Conservation (phyloP, 257 asterid species). For the Solanum appendiculatum region DNA sequence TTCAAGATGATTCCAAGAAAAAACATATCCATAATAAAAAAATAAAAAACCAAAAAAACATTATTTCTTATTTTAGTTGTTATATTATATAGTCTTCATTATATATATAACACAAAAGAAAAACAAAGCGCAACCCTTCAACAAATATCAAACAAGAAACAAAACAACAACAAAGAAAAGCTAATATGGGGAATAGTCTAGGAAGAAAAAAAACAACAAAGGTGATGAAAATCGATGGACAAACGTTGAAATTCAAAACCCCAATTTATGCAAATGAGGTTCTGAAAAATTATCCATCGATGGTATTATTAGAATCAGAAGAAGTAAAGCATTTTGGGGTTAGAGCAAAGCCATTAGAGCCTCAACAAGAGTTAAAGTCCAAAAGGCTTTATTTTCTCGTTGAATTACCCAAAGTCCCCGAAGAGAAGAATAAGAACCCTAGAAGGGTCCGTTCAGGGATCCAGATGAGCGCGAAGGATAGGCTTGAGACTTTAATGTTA, state of each 20-base stretch:
- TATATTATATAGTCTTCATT: not conserved
- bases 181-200: constrained; percentile 60
- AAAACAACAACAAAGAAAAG: not conserved
- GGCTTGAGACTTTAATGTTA: constrained; percentile 83
- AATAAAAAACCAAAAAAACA: not conserved
- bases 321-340: constrained; percentile 69
- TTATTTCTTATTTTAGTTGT: not conserved
- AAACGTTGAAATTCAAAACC: constrained; percentile 47
- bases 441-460: constrained; percentile 79
- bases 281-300: constrained; percentile 44
- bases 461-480: constrained; percentile 86
- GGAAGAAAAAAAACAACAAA: constrained; percentile 52
- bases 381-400: constrained; percentile 66
- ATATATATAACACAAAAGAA: not conserved
- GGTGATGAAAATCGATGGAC: constrained; percentile 75
- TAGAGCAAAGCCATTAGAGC: constrained; percentile 75
- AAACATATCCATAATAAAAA: not conserved
- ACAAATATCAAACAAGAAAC: not conserved
- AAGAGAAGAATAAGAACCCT: constrained; percentile 20
- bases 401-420: constrained; percentile 53
- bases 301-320: constrained; percentile 68
- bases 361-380: constrained; percentile 60
- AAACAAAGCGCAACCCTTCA: not conserved
- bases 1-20: not conserved
- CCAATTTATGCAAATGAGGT: constrained; percentile 61